Base-by-base conservation (phyloP, 805 yeast genomes). In the Millerago galiae region DNA sequence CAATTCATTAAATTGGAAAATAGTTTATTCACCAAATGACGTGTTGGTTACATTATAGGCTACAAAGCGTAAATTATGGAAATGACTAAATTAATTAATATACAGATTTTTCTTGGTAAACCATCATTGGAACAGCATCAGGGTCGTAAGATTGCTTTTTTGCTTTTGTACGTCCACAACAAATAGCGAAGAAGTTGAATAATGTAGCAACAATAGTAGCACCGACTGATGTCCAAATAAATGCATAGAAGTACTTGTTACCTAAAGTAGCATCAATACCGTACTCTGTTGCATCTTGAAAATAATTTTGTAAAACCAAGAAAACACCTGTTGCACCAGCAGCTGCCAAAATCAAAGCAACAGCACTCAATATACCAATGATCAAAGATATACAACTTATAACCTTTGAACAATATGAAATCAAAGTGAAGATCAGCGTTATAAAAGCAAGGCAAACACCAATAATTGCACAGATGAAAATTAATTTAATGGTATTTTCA, bases 291-390 rank as follows among this genome's bases (percentile, higher is more conserved):
- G 62, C 63, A 28, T 75, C 62, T 52, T 81, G 77, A 64, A 86
- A 68, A 41, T 72, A 66, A 11, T 65, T 61, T 45, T 71, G 62
- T 46, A 81, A 68, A 42, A 68, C 68, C 5, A 64, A 43, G 63
- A 66, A 82, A n/a, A 74, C 66, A 14, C 81, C 93, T 1, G 91
- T 83, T 25, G 83, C 68, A 17, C 81, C 63, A 13, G 71, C 86
- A 25, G 78, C 72, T 25, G 74, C 67, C 14, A 73, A 49, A 3
- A 67, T 11, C n/a, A 70, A 50, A 11, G 67, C 48, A 5, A 67
- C 25, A 35, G 66, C 58, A 11, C 75, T 68, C 12, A 75, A 47
- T 8, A 72, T 26, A 1, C 76, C 65, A 16, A 74, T 34, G 7
- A 83, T 35, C 37, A 71, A 61, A 8, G 79, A 71, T 26, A 74